Percentiles rank a stretch among this genome's conserved stretches.
phyloP scores from a whole-genome alignment of 2,329 filamentous ascomycete species.

The Aspergillus sp. region DNA sequence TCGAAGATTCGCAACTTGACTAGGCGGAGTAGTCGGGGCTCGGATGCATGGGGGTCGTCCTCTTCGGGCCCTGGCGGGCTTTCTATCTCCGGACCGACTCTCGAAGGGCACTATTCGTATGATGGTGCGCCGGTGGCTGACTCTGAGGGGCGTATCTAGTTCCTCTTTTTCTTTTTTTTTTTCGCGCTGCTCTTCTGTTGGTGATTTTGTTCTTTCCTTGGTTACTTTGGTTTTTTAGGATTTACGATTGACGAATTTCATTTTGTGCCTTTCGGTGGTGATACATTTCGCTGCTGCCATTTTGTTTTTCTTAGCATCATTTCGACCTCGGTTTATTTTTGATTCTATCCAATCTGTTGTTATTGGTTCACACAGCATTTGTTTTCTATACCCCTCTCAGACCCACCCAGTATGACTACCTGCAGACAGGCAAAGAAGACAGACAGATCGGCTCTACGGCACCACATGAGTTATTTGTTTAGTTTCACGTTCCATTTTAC shows the following conservation, averaged over 20 bases:
- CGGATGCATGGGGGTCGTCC: constrained; percentile 24
- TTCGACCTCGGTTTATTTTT: too few relatives aligned
- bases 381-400: not conserved
- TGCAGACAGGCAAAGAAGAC: not conserved
- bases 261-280: not conserved
- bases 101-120: constrained; percentile 22
- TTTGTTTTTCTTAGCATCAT: too few relatives aligned
- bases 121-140: constrained; percentile 25
- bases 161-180: not conserved
- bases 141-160: constrained; percentile 20
- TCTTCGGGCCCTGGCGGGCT: not conserved
- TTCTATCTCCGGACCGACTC: not conserved
- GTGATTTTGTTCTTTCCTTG: not conserved
- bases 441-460: not conserved
- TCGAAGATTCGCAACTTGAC: constrained; percentile 55
- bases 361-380: not conserved
- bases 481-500: not conserved
- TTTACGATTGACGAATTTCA: constrained; percentile 3
- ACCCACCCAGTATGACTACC: not conserved
- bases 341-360: too few relatives aligned
- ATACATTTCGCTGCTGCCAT: not conserved
- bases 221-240: not conserved
- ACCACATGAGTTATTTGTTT: not conserved
- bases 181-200: too few relatives aligned
- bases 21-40: constrained; percentile 57